Evolutionary conservation across 192 early-diverging fungal genomes (phyloP).

Genomic region (Gigaspora rosea): DNA sequence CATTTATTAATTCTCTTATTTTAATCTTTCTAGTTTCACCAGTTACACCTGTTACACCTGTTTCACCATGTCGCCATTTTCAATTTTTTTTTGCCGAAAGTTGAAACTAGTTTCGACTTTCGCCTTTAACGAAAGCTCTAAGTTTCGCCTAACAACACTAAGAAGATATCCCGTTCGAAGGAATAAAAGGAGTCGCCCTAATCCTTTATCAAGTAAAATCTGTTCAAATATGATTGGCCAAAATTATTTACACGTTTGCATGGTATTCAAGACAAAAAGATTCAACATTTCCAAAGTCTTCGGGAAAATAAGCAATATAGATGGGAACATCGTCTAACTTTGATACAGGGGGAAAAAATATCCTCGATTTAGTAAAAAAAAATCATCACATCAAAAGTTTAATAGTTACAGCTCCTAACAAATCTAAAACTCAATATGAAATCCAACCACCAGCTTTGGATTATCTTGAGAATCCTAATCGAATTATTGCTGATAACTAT

Average conservation of each 20-base stretch:
- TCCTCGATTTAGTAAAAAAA: conserved; percentile 32
- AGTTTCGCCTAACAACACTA: no score
- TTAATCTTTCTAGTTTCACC: no score
- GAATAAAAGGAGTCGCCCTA: background rate
- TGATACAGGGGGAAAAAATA: conserved; percentile 40
- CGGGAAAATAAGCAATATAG: conserved; percentile 40
- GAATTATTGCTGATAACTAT: conserved; percentile 34
- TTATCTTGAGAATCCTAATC: conserved; percentile 27
- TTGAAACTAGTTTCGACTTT: no score
- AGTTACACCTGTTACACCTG: no score
- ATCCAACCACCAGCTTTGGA: conserved; percentile 34
- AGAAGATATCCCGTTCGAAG: background rate
- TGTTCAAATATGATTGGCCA: conserved; percentile 10
- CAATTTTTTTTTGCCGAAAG: no score
- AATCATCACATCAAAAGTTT: conserved; percentile 28
- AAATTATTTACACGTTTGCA: conserved; percentile 19
- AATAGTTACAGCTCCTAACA: conserved; percentile 31
- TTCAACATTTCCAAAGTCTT: conserved; percentile 38
- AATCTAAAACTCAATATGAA: conserved; percentile 13
- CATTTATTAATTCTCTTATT: no score
- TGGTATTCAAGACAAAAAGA: conserved; percentile 27
- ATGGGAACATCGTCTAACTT: conserved; percentile 14
- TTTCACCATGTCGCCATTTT: no score
- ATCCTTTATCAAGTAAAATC: background rate
- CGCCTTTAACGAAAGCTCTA: no score